Evolutionary conservation across 352 stramenopile species (phyloP), one percentile per base, ranked within the genome.

Genomic region (Phytophthora pistaciae): DNA sequence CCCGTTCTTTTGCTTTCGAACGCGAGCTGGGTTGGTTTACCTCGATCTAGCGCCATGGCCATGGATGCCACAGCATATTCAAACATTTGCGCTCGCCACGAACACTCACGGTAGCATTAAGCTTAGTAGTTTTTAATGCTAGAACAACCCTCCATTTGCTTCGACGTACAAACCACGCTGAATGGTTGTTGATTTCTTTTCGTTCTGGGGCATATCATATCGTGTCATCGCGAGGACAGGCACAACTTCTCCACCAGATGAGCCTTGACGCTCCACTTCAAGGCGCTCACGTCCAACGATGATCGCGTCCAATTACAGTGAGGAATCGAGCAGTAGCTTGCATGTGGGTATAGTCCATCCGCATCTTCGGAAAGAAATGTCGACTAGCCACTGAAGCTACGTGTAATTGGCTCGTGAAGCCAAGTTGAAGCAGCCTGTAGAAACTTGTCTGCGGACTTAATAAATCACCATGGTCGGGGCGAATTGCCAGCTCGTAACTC

Each of bases 181-280:
- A 3, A 10, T 21, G 14, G 42, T 21, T 49, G 13, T 49, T 18
- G 42, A 23, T 49, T 33, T 33, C 8, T 20, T n/a, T 53, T 53
- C 46, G n/a, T 20, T 6, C 20, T 9, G 25, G 38, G 18, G 20
- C 7, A 53, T 27, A 25, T 20, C 14, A 14, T n/a, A 20, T 56
- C 13, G 59, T 60, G 40, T 14, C 44, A 59, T 70, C 46, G 55
- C 20, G 20, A 54, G 27, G 33, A 55, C 40, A 60, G 36, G 60
- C 25, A 56, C 62, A 42, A 16, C 21, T 56, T 36, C 46, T 56
- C n/a, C 13, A 31, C 9, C 29, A 64, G 54, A 58, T 64, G 54
- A 58, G 42, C 29, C 27, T 46, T 53, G 31, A 27, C 40, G 25
- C 21, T 49, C 13, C 11, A 36, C 49, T 23, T 23, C 55, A 63